phyloP scores from a whole-genome alignment of 768 basidiomycete species.

The Lentinus brumalis region DNA sequence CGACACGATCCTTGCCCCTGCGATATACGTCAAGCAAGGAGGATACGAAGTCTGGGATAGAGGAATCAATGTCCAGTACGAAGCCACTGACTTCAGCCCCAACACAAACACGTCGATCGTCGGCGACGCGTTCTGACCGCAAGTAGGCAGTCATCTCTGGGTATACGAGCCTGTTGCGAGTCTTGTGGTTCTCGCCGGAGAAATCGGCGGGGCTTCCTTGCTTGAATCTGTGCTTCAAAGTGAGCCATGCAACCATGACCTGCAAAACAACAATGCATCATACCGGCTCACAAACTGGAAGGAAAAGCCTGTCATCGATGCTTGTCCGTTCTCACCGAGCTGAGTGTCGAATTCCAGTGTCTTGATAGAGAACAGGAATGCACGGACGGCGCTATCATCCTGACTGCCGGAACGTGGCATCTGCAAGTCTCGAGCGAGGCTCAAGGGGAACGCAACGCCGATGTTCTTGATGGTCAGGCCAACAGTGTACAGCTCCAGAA shows the following conservation, averaged over 20 bases:
- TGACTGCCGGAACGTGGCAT: slow-evolving; percentile 43
- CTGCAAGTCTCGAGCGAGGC: slow-evolving; percentile 58
- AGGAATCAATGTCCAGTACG: slow-evolving; percentile 79
- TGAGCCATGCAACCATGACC: neutral
- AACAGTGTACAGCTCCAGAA: slow-evolving; percentile 59
- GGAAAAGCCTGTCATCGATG: slow-evolving; percentile 68
- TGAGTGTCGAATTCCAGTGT: slow-evolving; percentile 72
- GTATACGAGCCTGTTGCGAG: slow-evolving; percentile 73
- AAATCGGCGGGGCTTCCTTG: slow-evolving; percentile 75
- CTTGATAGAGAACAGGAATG: slow-evolving; percentile 84
- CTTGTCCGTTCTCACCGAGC: slow-evolving; percentile 78
- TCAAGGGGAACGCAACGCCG: slow-evolving; percentile 90
- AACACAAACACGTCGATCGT: slow-evolving; percentile 59
- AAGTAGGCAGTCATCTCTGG: slow-evolving; percentile 81
- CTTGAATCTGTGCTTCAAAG: slow-evolving; percentile 60
- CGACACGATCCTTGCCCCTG: slow-evolving; percentile 77
- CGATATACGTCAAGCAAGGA: slow-evolving; percentile 86
- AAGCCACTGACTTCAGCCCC: slow-evolving; percentile 81
- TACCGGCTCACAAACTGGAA: slow-evolving; percentile 86
- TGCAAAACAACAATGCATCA: slow-evolving; percentile 19
- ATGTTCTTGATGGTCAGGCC: slow-evolving; percentile 62
- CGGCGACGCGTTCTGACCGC: slow-evolving; percentile 51
- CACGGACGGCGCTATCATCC: slow-evolving; percentile 57
- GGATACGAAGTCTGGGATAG: slow-evolving; percentile 76
- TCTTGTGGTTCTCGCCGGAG: slow-evolving; percentile 62